Evolutionary conservation across 1,139 yeast species (phyloP), one percentile per base, ranked within the genome.

Genomic region (Suhomyces ambrosiae): DNA sequence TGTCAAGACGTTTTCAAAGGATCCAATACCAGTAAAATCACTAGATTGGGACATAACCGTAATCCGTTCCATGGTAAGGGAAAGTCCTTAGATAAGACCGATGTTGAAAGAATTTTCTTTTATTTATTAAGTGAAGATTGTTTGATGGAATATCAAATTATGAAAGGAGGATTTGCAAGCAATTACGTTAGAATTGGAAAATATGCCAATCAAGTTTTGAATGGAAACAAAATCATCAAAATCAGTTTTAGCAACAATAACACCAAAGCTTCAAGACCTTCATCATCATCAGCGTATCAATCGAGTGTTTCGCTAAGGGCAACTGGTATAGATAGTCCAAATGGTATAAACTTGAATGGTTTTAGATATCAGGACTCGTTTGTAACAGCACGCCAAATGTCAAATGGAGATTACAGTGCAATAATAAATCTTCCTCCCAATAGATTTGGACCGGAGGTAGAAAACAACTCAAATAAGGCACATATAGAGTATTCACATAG

Each of bases 1-100:
- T 84, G 94, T 56, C 90, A 87, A 46, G 96, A 89, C 58, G 75
- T 88, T 4, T 83, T 82, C 56, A 79, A 84, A 49, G 98, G 98
- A 0, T 76, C 89, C 1, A 80, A 74, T 46, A 67, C 70, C 47
- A 73, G 75, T 28, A 85, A 82, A 51, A 76, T 89, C 39, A 65
- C 74, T 7, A 72, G 70, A 27, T 66, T 77, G 38, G 87, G 90
- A 0, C 88, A 85, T 54, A 80, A 83, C 51, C 55, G 54, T 13
- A 68, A 74, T 31, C 74, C 74, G 15, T 76, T 65, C 33, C 92
- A 86, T 56, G 96, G 96, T 0, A 65, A 65, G 19, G 96, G 96
- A 2, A 78, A 73, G 49, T 65, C 63, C 6, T 54, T 83, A 49
- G 77, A 78, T 22, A 81, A 80, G 46, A 76, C 81, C 3, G 89